Conservation (phyloP, 225 moss, liverwort and hornwort species). For the Asterella californica region DNA sequence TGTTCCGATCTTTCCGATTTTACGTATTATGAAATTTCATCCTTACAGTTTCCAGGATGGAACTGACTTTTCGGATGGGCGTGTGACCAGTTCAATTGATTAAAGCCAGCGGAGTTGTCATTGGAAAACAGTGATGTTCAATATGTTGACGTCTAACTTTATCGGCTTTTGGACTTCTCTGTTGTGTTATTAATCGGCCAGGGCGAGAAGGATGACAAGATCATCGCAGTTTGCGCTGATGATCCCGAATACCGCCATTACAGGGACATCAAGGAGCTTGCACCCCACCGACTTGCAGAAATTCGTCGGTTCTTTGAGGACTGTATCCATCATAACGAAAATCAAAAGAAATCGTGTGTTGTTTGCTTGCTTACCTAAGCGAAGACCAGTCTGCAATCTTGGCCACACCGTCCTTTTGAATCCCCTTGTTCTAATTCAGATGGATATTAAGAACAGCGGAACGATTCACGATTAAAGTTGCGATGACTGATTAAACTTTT, state of each 20-base stretch:
- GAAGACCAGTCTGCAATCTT: not conserved
- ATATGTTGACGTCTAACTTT: not conserved
- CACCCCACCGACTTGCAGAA: conserved; percentile 84
- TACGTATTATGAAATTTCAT: not conserved
- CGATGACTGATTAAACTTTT: not conserved
- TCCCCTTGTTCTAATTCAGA: too few relatives aligned
- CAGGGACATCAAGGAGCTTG: conserved; percentile 79
- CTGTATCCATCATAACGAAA: conserved; percentile 45
- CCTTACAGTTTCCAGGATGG: too few relatives aligned
- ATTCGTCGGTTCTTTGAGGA: conserved; percentile 95
- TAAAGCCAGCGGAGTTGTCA: not conserved
- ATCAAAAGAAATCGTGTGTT: not conserved
- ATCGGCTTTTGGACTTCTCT: not conserved
- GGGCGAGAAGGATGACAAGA: conserved; percentile 99
- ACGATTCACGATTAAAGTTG: not conserved
- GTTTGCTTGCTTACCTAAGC: not conserved
- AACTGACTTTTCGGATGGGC: not conserved
- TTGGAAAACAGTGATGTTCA: not conserved
- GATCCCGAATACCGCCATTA: conserved; percentile 89
- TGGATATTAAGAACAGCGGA: not conserved
- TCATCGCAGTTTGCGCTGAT: conserved; percentile 91
- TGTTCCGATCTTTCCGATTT: not conserved
- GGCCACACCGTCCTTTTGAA: not conserved
- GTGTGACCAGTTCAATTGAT: not conserved
- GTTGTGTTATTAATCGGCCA: conserved; percentile 10